Evolutionary conservation across 768 basidiomycete species (phyloP).

Genomic region (Candolleomyces aberdarensis): DNA sequence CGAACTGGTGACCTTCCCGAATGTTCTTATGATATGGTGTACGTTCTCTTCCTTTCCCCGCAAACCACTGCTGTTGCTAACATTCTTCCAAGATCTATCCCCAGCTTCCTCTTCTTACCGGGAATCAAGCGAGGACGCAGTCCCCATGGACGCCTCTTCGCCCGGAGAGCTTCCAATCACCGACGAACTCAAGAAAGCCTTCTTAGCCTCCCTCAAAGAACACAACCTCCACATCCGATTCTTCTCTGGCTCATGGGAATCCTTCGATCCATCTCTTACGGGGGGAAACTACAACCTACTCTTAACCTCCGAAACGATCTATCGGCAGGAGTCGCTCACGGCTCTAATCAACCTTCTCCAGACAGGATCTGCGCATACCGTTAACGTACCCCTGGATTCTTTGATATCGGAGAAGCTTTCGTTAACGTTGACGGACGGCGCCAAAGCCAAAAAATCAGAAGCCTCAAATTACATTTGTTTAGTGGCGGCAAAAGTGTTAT

Average conservation of each 20-base stretch:
- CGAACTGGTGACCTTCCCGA: slow-evolving; percentile 75
- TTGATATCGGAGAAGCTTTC: neutral
- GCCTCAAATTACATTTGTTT: slow-evolving; percentile 47
- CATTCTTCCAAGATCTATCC: slow-evolving; percentile 50
- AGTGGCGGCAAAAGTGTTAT: slow-evolving; percentile 88
- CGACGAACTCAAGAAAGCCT: slow-evolving; percentile 58
- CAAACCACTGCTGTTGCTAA: neutral
- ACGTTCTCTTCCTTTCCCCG: slow-evolving; percentile 25
- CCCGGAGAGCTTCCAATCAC: slow-evolving; percentile 68
- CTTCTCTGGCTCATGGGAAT: slow-evolving; percentile 80
- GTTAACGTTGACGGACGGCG: neutral
- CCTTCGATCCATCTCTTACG: slow-evolving; percentile 40
- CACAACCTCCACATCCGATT: slow-evolving; percentile 65
- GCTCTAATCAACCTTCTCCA: slow-evolving; percentile 44
- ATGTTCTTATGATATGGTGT: slow-evolving; percentile 83
- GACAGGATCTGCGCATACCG: slow-evolving; percentile 42
- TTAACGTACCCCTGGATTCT: slow-evolving; percentile 12
- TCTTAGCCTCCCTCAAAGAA: slow-evolving; percentile 52
- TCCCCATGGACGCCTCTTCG: slow-evolving; percentile 22
- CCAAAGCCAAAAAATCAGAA: neutral
- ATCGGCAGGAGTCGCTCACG: slow-evolving; percentile 59
- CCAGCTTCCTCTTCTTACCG: slow-evolving; percentile 51
- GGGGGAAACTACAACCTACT: slow-evolving; percentile 60
- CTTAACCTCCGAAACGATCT: slow-evolving; percentile 93
- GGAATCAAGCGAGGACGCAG: slow-evolving; percentile 19